These are phyloP conservation scores for Proteromonas lacertae DNA, from an alignment of 352 stramenopile species.

Conservation along the genomic window DNA sequence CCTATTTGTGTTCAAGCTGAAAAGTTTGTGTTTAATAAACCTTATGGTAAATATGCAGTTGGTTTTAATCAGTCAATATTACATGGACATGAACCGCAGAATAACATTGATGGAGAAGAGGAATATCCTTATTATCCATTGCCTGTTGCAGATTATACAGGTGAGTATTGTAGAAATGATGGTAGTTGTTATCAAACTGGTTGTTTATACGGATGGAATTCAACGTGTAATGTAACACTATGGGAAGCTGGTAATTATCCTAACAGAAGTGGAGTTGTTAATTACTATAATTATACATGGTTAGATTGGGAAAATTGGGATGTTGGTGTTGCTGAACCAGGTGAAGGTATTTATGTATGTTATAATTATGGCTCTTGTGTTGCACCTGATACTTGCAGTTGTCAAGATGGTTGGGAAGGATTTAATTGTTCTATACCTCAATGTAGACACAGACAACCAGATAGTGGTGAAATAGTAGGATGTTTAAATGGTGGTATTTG, in stretches of 20 bases:
- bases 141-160: conserved; percentile 28
- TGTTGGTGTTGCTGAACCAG: conserved; percentile 16
- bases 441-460: conserved; percentile 29
- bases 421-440: conserved; percentile 69
- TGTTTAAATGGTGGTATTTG: conserved; percentile 69
- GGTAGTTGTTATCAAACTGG: conserved; percentile 60
- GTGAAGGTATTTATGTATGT: conserved; percentile 71
- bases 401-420: conserved; percentile 45
- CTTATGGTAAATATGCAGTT: not conserved
- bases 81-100: conserved; percentile 13
- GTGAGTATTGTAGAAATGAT: too few relatives aligned
- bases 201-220: conserved; percentile 27
- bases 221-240: conserved; percentile 17
- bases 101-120: conserved; percentile 8
- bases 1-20: conserved; percentile 61
- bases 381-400: conserved; percentile 47
- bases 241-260: not conserved
- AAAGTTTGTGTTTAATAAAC: conserved; percentile 4
- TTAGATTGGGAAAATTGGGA: conserved; percentile 1
- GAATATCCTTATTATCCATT: conserved; percentile 10
- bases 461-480: conserved; percentile 6
- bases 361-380: conserved; percentile 64
- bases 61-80: conserved; percentile 10
- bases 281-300: conserved; percentile 38
- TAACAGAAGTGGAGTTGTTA: too few relatives aligned